A percentile compares a stretch with the other conserved stretches of the same genome.
phyloP scores from a whole-genome alignment of 78 protist genomes.

The Isochrysis galbana region DNA sequence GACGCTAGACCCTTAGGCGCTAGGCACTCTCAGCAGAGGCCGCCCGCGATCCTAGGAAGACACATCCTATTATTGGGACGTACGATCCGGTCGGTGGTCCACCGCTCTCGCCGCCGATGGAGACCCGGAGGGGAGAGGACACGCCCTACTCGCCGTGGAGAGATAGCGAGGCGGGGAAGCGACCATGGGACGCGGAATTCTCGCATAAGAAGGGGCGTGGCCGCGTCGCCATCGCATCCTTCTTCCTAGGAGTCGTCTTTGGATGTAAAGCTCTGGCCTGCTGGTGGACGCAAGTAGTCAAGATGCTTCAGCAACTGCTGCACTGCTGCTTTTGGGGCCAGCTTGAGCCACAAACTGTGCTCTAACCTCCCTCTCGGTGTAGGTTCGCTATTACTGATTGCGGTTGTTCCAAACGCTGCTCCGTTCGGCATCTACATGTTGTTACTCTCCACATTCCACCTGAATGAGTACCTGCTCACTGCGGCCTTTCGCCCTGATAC shows the following conservation, averaged over 20 bases:
- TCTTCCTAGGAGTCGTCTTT: not conserved
- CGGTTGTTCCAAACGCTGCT: not conserved
- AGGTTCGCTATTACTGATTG: not conserved
- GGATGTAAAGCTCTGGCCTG: too few species aligned
- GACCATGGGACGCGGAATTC: conserved; percentile 3
- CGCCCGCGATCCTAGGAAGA: too few species aligned
- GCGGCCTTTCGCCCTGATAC: conserved; percentile 8
- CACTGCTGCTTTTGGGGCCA: not conserved
- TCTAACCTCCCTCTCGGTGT: not conserved
- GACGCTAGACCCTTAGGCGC: too few species aligned
- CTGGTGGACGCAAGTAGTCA: not conserved
- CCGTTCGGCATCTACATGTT: not conserved
- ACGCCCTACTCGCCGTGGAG: too few species aligned
- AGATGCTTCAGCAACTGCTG: not conserved
- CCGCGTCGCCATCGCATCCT: not conserved
- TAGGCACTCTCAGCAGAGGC: too few species aligned
- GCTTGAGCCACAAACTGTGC: not conserved
- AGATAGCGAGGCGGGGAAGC: too few species aligned
- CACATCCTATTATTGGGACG: too few species aligned
- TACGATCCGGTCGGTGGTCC: too few species aligned
- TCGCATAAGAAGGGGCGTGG: not conserved
- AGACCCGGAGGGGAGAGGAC: too few species aligned
- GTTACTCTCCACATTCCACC: not conserved
- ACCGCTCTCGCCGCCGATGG: too few species aligned
- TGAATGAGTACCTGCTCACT: conserved; percentile 4